phyloP scores from a whole-genome alignment of 2,329 filamentous ascomycete species.

The Neocucurbitaria cava region DNA sequence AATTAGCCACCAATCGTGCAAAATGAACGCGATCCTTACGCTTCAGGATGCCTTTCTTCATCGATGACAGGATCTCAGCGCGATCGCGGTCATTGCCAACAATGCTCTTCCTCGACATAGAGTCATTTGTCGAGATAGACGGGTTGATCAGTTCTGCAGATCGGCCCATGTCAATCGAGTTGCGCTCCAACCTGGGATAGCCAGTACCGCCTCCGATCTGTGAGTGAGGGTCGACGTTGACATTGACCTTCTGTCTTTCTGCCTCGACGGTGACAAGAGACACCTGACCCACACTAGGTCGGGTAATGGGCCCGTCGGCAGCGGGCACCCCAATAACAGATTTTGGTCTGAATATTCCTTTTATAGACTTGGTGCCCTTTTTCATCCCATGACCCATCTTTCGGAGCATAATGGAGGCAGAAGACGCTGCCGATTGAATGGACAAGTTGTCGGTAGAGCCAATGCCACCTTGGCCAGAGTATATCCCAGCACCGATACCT shows the following conservation, averaged over 20 bases:
- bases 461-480: conserved; percentile 85
- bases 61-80: conserved; percentile 87
- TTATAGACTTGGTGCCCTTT: conserved; percentile 87
- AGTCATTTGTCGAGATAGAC: conserved; percentile 48
- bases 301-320: conserved; percentile 69
- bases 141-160: conserved; percentile 56
- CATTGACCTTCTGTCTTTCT: conserved; percentile 82
- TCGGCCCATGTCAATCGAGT: conserved; percentile 72
- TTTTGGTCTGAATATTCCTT: conserved; percentile 93
- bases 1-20: conserved; percentile 23
- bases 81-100: conserved; percentile 88
- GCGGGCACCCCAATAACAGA: conserved; percentile 81
- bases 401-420: conserved; percentile 89
- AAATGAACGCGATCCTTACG: conserved; percentile 60
- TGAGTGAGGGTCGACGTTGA: conserved; percentile 72
- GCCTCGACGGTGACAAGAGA: conserved; percentile 97
- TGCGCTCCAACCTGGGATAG: conserved; percentile 83
- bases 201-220: conserved; percentile 75
- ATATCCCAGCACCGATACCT: conserved; percentile 92
- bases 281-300: conserved; percentile 80
- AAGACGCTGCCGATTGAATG: conserved; percentile 87
- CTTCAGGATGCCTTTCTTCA: conserved; percentile 96
- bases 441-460: conserved; percentile 95
- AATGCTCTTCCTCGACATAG: conserved; percentile 79
- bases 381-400: conserved; percentile 99